Conservation (phyloP, 257 asterid genomes). For the Euphrasia confusa region DNA sequence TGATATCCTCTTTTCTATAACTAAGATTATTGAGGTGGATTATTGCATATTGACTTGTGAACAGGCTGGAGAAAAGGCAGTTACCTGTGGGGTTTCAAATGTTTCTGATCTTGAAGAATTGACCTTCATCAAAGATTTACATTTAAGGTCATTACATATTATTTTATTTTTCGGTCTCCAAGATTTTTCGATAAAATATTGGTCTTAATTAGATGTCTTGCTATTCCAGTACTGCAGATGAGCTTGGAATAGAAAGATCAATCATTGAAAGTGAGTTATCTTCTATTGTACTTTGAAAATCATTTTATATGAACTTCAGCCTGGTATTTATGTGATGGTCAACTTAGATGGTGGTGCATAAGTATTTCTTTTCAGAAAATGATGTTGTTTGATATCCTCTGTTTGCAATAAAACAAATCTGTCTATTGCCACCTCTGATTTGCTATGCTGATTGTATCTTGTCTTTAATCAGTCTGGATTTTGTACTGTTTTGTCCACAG, state of each 20-base stretch:
- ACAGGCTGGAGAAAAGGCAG: constrained; percentile 91
- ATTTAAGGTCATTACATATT: constrained; percentile 44
- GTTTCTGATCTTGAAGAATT: constrained; percentile 67
- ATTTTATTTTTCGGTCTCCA: not conserved
- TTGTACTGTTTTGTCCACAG: constrained; percentile 6
- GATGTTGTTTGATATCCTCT: constrained; percentile 8
- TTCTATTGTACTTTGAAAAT: not conserved
- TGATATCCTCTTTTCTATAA: not conserved
- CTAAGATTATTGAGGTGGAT: not conserved
- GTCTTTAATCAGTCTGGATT: not conserved
- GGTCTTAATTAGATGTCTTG: constrained; percentile 18
- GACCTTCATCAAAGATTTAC: constrained; percentile 56
- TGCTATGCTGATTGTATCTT: constrained; percentile 10
- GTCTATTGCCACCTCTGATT: not conserved
- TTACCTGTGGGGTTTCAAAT: constrained; percentile 66
- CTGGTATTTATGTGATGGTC: constrained; percentile 5
- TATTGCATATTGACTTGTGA: constrained; percentile 17
- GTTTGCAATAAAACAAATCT: not conserved
- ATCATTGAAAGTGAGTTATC: constrained; percentile 55
- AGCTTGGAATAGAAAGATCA: constrained; percentile 66
- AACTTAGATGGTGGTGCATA: constrained; percentile 17
- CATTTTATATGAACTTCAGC: not conserved
- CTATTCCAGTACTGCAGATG: constrained; percentile 55
- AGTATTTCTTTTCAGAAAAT: constrained; percentile 5
- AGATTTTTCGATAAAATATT: constrained; percentile 3